Percentiles rank a stretch among this genome's conserved stretches.
Conservation (phyloP, 2,329 filamentous ascomycete genomes). For the Diaporthe ampelina region DNA sequence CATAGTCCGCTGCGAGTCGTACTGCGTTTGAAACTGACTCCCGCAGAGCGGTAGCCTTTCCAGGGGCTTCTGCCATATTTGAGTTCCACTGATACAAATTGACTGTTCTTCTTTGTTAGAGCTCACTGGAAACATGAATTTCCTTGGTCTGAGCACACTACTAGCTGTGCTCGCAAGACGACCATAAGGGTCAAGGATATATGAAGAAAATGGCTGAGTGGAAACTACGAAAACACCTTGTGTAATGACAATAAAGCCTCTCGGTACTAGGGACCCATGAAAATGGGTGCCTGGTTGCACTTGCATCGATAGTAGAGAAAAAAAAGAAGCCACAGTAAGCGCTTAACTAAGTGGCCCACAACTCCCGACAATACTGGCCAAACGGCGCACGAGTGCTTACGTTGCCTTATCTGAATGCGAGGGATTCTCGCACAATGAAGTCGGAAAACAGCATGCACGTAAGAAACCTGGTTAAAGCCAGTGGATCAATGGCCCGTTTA, state of each 20-base stretch:
- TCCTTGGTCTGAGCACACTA: neutral
- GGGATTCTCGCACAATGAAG: neutral
- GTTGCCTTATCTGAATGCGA: neutral
- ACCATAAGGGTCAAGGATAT: neutral
- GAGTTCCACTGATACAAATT: neutral
- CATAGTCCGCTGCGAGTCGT: neutral
- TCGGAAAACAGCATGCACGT: neutral
- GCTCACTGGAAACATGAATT: neutral
- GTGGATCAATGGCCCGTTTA: neutral
- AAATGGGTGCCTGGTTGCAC: neutral
- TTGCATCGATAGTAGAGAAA: slow-evolving; percentile 2
- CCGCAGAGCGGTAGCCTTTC: neutral
- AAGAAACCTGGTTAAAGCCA: neutral
- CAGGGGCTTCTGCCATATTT: neutral
- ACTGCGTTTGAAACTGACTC: slow-evolving; percentile 4
- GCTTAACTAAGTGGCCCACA: slow-evolving; percentile 3
- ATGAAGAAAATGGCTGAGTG: neutral
- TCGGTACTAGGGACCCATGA: neutral
- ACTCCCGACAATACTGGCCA: neutral
- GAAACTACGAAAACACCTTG: neutral
- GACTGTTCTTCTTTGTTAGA: neutral
- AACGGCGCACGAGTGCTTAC: neutral
- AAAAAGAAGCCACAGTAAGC: neutral
- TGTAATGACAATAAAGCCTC: neutral
- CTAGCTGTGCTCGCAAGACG: neutral